Conservation (phyloP, 176 grass and related monocot genomes). For the Echinochloa phyllopogon region DNA sequence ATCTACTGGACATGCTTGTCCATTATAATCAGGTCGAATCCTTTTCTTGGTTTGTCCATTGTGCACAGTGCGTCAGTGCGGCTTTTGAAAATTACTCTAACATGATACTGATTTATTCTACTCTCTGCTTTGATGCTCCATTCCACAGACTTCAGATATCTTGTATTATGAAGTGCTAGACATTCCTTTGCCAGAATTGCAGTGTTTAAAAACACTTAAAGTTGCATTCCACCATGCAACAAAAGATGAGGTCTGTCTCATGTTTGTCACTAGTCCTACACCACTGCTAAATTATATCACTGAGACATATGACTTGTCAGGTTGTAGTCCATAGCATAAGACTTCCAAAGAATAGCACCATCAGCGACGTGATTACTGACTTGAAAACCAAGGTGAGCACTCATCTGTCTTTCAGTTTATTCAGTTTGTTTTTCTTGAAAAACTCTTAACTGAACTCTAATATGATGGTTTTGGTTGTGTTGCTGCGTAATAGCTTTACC, state of each 20-base stretch:
- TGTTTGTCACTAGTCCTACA: constrained; percentile 5
- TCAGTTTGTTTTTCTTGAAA: constrained; percentile 5
- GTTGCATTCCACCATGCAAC: constrained; percentile 98
- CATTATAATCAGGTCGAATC: constrained; percentile 86
- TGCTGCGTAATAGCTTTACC: background rate
- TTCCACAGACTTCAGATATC: constrained; percentile 89
- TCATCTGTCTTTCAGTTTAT: constrained; percentile 36
- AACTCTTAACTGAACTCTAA: constrained; percentile 17
- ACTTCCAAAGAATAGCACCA: constrained; percentile 91
- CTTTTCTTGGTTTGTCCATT: constrained; percentile 23
- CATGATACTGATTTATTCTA: background rate
- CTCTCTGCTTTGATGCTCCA: constrained; percentile 27
- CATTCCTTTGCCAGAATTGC: constrained; percentile 95
- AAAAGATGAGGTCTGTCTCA: constrained; percentile 80
- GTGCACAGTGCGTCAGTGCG: background rate
- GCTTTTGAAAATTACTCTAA: constrained; percentile 22
- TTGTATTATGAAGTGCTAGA: constrained; percentile 98
- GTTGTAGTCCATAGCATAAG: constrained; percentile 86
- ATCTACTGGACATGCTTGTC: constrained; percentile 93
- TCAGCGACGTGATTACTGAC: constrained; percentile 79
- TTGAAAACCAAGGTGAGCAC: constrained; percentile 71
- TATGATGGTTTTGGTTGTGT: constrained; percentile 7
- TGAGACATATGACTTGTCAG: constrained; percentile 52
- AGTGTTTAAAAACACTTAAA: constrained; percentile 97
- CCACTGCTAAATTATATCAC: constrained; percentile 35